Conservation (phyloP, 805 yeast species). For the Lipomyces mesembrius region DNA sequence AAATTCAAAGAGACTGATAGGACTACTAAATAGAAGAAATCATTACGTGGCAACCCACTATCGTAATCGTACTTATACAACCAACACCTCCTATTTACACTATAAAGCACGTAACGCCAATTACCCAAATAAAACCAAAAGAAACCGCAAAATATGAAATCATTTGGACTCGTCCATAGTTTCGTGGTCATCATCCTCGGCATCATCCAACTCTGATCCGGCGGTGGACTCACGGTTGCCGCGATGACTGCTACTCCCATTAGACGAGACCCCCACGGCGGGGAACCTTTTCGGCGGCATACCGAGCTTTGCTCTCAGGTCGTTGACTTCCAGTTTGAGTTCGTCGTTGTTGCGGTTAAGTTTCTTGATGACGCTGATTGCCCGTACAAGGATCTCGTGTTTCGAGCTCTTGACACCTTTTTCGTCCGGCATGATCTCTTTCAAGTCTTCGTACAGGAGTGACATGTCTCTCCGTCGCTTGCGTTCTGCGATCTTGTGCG, state of each 20-base stretch:
- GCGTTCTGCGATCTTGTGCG: conserved; percentile 41
- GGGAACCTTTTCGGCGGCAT: conserved; percentile 29
- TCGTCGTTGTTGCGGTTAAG: conserved; percentile 22
- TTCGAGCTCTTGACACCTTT: conserved; percentile 39
- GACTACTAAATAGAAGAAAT: background rate
- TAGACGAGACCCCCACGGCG: conserved; percentile 11
- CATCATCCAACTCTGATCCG: conserved; percentile 23
- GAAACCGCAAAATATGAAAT: background rate
- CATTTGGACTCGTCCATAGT: conserved; percentile 29
- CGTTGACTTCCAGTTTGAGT: conserved; percentile 32
- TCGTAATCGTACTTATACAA: conserved; percentile 3
- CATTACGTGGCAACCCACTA: background rate
- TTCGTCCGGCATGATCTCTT: conserved; percentile 37
- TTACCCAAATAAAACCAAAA: background rate
- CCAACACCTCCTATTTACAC: background rate
- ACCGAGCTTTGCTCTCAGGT: conserved; percentile 24
- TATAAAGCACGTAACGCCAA: conserved; percentile 2
- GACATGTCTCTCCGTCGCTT: conserved; percentile 40
- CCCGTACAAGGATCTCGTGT: conserved; percentile 38
- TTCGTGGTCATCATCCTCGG: conserved; percentile 19
- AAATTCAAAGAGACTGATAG: background rate
- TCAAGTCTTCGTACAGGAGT: conserved; percentile 38
- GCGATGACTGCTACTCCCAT: conserved; percentile 5
- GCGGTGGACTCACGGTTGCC: conserved; percentile 17
- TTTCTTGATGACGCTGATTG: conserved; percentile 26